Percentiles rank a stretch among this genome's conserved stretches.
phyloP scores from a whole-genome alignment of 1,284 basidiomycete species.

The Malassezia slooffiae region DNA sequence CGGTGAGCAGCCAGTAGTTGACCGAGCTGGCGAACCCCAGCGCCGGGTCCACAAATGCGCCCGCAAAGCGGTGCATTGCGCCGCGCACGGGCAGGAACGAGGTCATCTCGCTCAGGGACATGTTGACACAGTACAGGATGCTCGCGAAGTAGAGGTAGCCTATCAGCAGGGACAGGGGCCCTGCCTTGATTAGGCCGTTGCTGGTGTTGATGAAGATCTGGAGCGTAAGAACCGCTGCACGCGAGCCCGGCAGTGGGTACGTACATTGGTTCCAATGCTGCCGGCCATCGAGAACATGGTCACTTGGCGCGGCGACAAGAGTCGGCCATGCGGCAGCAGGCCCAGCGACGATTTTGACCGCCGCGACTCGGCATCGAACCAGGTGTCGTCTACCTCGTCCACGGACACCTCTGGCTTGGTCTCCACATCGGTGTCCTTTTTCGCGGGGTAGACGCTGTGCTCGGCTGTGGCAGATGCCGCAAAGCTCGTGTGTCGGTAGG shows the following conservation, averaged over 20 bases:
- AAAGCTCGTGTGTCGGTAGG: no score
- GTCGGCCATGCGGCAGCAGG: no score
- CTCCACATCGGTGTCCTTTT: no score
- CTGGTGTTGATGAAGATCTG: conserved; percentile 8
- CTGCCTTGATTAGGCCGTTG: conserved; percentile 2
- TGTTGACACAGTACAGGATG: conserved; percentile 3
- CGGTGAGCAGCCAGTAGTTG: conserved; percentile 6
- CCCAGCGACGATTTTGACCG: no score
- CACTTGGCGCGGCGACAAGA: background rate
- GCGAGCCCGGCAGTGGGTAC: no score
- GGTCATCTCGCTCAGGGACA: conserved; percentile 3
- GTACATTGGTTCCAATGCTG: conserved; percentile 2
- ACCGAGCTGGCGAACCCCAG: conserved; percentile 4
- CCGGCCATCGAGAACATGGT: conserved; percentile 3
- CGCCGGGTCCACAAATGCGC: conserved; percentile 2
- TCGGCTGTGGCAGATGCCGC: no score
- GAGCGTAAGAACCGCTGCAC: background rate
- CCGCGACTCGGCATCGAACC: no score
- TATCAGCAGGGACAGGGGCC: conserved; percentile 4
- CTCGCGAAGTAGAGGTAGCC: conserved; percentile 2
- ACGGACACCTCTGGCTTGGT: no score
- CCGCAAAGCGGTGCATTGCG: conserved; percentile 3
- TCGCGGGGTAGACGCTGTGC: no score
- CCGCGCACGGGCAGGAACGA: conserved; percentile 2
- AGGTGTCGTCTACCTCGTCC: no score